Conservation (phyloP, 2,329 filamentous ascomycete species). For the Penicillium sp. region DNA sequence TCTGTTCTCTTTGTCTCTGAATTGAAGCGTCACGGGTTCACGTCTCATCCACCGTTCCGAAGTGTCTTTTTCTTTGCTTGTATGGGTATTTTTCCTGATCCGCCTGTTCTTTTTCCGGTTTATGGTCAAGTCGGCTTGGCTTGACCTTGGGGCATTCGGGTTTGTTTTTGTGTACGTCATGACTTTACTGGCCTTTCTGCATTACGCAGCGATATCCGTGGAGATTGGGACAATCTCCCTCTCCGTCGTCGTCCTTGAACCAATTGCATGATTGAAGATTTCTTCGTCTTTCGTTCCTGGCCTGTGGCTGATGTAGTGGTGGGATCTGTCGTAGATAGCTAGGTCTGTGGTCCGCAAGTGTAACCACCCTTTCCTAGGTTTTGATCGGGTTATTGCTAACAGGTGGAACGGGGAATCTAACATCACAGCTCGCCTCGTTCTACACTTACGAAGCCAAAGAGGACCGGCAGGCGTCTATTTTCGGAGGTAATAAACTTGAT, state of each 20-base stretch:
- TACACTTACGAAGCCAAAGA: background rate
- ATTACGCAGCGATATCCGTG: conserved; percentile 38
- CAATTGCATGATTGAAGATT: conserved; percentile 36
- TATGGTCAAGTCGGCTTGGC: conserved; percentile 19
- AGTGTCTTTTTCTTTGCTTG: conserved; percentile 15
- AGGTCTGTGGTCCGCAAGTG: background rate
- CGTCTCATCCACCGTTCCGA: conserved; percentile 22
- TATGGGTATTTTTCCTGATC: conserved; percentile 15
- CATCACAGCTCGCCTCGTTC: background rate
- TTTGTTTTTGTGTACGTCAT: conserved; percentile 28
- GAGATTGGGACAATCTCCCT: conserved; percentile 26
- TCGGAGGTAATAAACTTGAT: conserved; percentile 8
- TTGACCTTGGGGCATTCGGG: conserved; percentile 23
- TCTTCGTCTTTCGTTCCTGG: conserved; percentile 19
- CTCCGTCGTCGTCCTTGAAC: conserved; percentile 27
- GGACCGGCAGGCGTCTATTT: background rate
- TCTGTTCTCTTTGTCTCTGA: conserved; percentile 12
- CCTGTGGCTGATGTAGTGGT: background rate
- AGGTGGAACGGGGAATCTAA: background rate
- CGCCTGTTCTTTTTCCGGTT: conserved; percentile 15
- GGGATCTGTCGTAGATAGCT: background rate
- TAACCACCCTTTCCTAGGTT: background rate
- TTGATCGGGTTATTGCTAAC: background rate
- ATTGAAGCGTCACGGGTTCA: conserved; percentile 28
- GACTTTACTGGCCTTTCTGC: conserved; percentile 26